These are phyloP conservation scores for Akanthomyces muscarius DNA, from an alignment of 2,329 filamentous ascomycete species.

Conservation along the genomic window DNA sequence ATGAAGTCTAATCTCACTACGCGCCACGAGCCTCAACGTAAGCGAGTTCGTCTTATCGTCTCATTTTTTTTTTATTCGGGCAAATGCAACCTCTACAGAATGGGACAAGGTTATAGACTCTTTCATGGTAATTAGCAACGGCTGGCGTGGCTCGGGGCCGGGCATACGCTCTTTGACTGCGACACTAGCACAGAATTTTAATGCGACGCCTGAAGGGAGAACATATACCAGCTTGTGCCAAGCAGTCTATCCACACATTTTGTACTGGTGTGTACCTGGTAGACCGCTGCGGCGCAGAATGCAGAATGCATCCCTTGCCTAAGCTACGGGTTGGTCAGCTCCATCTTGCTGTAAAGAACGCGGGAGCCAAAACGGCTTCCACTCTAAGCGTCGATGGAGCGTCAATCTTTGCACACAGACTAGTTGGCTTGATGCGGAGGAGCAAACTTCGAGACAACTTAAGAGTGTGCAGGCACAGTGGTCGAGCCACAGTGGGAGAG, in stretches of 20 bases:
- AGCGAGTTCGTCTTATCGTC: not conserved
- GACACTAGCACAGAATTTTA: not conserved
- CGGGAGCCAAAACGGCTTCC: constrained; percentile 48
- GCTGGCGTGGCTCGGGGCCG: not conserved
- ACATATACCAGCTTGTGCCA: constrained; percentile 13
- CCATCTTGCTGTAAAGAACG: constrained; percentile 4
- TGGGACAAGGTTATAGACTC: not conserved
- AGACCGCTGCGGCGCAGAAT: constrained; percentile 9
- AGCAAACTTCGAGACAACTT: constrained; percentile 80
- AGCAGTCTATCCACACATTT: constrained; percentile 8
- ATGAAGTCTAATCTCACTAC: constrained; percentile 4
- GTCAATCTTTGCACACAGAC: constrained; percentile 89
- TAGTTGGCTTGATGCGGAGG: constrained; percentile 86
- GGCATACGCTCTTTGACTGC: not conserved
- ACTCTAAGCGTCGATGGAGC: constrained; percentile 41
- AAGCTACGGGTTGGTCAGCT: constrained; percentile 8
- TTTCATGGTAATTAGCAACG: not conserved
- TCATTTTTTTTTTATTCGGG: not conserved
- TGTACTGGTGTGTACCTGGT: constrained; percentile 16
- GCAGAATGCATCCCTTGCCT: constrained; percentile 15
- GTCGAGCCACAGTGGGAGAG: not conserved
- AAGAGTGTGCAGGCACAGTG: constrained; percentile 73
- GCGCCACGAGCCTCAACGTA: not conserved
- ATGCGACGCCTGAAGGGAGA: not conserved
- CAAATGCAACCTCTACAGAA: not conserved